phyloP scores from a whole-genome alignment of 306 rosid species.

The Mucuna pruriens region DNA sequence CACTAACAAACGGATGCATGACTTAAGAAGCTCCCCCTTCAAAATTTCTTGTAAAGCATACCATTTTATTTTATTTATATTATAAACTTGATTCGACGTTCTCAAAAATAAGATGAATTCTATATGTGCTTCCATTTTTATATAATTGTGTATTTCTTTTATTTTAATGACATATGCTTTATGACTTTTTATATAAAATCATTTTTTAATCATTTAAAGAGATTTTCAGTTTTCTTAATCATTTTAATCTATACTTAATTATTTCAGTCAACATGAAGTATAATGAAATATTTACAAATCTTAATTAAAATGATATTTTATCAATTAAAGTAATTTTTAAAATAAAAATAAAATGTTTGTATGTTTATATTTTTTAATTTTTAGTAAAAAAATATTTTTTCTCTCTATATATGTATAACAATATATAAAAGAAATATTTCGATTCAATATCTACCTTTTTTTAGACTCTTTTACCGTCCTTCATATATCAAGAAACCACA shows the following conservation, averaged over 20 bases:
- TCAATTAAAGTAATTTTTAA: not conserved
- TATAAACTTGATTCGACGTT: not conserved
- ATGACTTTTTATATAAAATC: not conserved
- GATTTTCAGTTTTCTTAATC: not conserved
- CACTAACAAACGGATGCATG: not conserved
- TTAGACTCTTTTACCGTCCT: too few relatives aligned
- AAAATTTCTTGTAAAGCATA: not conserved
- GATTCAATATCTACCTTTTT: too few relatives aligned
- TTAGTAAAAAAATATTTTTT: not conserved
- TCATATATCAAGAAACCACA: too few relatives aligned
- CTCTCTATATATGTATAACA: too few relatives aligned
- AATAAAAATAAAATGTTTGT: not conserved
- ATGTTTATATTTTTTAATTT: not conserved
- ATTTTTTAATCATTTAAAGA: not conserved
- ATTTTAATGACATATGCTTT: not conserved
- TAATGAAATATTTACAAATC: not conserved
- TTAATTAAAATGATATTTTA: not conserved
- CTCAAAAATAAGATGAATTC: not conserved
- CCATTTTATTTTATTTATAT: not conserved
- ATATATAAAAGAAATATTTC: too few relatives aligned
- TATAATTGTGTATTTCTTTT: not conserved
- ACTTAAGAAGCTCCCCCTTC: not conserved
- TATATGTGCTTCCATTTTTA: not conserved
- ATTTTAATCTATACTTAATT: not conserved
- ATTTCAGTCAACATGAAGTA: not conserved